These are phyloP conservation scores for Ajuga chamaepitys DNA, from an alignment of 257 asterid genomes.

Conservation along the genomic window DNA sequence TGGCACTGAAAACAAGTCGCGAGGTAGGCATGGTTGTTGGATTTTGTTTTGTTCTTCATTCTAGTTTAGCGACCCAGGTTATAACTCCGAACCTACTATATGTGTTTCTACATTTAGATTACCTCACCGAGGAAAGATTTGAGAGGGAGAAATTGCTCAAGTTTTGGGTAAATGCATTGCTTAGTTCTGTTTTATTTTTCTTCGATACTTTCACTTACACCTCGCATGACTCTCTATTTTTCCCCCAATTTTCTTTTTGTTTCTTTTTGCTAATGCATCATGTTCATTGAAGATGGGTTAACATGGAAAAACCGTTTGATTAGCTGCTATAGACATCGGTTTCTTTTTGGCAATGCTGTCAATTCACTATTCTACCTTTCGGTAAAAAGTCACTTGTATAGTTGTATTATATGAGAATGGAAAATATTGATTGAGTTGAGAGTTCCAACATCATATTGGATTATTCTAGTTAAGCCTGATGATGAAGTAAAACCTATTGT, in stretches of 20 bases:
- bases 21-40: slow-evolving; percentile 50
- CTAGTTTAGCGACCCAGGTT: not conserved
- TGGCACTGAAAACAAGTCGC: slow-evolving; percentile 87
- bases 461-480: not conserved
- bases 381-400: no score
- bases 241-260: not conserved
- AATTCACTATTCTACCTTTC: no score
- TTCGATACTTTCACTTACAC: slow-evolving; percentile 1
- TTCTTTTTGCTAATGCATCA: slow-evolving; percentile 1
- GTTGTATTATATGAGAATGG: no score
- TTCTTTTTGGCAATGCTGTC: no score
- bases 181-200: slow-evolving; percentile 2
- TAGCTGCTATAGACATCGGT: not conserved
- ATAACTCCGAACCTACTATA: slow-evolving; percentile 13
- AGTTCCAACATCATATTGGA: not conserved
- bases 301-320: not conserved
- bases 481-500: not conserved
- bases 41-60: not conserved
- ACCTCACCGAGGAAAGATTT: slow-evolving; percentile 83
- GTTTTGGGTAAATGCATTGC: slow-evolving; percentile 65
- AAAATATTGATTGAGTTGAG: no score
- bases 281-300: slow-evolving; percentile 2
- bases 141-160: slow-evolving; percentile 95
- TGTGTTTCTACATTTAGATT: slow-evolving; percentile 56
- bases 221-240: not conserved